Evolutionary conservation across 2,329 filamentous ascomycete genomes (phyloP), one percentile per base, ranked within the genome.

Genomic region (Metarhizium rileyi): DNA sequence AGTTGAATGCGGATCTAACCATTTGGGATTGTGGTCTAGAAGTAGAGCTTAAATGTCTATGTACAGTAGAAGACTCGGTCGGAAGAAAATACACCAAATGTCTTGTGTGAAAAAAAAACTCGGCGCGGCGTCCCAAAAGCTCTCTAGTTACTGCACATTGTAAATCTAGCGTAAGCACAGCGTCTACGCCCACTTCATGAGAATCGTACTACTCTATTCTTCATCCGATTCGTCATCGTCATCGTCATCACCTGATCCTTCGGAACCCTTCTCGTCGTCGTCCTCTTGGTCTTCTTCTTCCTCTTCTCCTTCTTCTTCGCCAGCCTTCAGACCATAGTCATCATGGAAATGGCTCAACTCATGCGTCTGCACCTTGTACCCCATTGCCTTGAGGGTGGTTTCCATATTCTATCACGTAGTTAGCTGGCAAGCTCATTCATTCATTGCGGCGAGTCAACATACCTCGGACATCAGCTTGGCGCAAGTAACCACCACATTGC

Each of bases 401-500:
- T 85, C 80, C 57, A 95, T 81, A 52, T 48, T 48, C 52, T 53
- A 4, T 9, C 22, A 22, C 8, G 4, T 77, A 78, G 89, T 95
- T 47, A 40, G 44, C 43, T 52, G 3, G 26, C 8, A 26, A 22
- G 27, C 42, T 25, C 14, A 42, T 12, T 16, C 23, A n/a, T 33
- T 14, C 16, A 16, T 26, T n/a, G 22, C 12, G 5, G 6, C 14
- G 36, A 20, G 16, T 8, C 5, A 5, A 75, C 82, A 70, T 71
- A 93, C 88, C 74, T 95, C 87, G 59, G 84, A 76, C 78, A 96
- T 86, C 45, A 89, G 78, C 16, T 86, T 84, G 20, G 89, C 87
- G 64, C 91, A 96, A 7, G 91, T 95, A 47, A 96, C 77, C 3
- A 96, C 82, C 47, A 96, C 71, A 63, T 97, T 94, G 55, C 89